phyloP scores from a whole-genome alignment of 768 basidiomycete species.

The Phylloporus sp. region DNA sequence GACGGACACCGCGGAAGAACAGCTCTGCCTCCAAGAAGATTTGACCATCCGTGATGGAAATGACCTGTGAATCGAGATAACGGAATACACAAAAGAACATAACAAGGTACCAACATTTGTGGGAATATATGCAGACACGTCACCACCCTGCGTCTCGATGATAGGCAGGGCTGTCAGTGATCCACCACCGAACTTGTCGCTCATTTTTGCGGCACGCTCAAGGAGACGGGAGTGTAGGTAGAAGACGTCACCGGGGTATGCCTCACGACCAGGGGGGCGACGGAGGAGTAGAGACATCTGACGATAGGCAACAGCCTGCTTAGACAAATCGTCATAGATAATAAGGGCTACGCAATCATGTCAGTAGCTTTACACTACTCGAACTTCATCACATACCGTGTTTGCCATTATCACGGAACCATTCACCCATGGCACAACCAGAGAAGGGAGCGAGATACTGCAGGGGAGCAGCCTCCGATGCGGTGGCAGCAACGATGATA shows the following conservation, averaged over 20 bases:
- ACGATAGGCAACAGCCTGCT: constrained; percentile 99
- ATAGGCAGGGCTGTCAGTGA: constrained; percentile 98
- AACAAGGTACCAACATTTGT: constrained; percentile 59
- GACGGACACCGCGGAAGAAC: constrained; percentile 99
- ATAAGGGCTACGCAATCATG: constrained; percentile 65
- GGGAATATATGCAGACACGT: constrained; percentile 99
- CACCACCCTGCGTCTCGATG: constrained; percentile 99
- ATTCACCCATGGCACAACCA: constrained; percentile 99
- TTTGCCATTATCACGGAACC: constrained; percentile 99
- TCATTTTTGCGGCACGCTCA: constrained; percentile 99
- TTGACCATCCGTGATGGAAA: constrained; percentile 99
- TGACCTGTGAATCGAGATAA: constrained; percentile 58
- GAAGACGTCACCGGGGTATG: constrained; percentile 99
- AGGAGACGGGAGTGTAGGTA: constrained; percentile 99
- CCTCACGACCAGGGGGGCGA: constrained; percentile 99
- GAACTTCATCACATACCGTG: constrained; percentile 62
- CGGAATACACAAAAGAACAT: background rate
- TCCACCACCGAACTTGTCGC: constrained; percentile 97
- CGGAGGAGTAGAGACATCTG: constrained; percentile 99
- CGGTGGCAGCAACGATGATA: constrained; percentile 98
- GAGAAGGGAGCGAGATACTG: constrained; percentile 99
- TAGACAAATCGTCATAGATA: constrained; percentile 99
- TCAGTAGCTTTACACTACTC: constrained; percentile 9
- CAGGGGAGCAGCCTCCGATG: constrained; percentile 97
- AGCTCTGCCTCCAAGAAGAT: constrained; percentile 99